Conservation (phyloP, 2,329 filamentous ascomycete genomes). For the Coniochaeta sp. region DNA sequence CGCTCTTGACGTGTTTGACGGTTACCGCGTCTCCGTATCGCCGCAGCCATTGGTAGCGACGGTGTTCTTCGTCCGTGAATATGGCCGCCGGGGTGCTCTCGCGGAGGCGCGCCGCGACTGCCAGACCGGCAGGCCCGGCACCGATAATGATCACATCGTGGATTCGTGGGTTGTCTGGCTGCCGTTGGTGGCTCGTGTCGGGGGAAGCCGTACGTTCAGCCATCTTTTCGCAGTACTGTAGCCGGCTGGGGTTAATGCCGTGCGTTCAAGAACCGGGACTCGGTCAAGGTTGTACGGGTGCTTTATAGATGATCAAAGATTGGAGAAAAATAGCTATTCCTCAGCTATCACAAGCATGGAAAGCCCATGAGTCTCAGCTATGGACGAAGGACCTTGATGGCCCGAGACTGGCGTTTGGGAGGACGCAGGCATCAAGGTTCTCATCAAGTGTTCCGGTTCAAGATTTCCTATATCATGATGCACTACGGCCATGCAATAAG, state of each 20-base stretch:
- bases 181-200: neutral
- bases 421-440: neutral
- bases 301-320: neutral
- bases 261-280: neutral
- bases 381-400: neutral
- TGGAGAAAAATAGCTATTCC: neutral
- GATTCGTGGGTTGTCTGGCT: neutral
- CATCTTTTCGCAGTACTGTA: neutral
- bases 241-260: neutral
- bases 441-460: neutral
- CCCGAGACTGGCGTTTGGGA: neutral
- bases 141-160: constrained; percentile 66
- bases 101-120: constrained; percentile 62
- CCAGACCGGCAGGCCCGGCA: constrained; percentile 68
- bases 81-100: constrained; percentile 70
- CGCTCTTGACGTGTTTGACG: constrained; percentile 44
- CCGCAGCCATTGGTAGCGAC: constrained; percentile 71
- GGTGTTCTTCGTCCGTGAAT: constrained; percentile 78
- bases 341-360: no score
- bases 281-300: neutral
- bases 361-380: neutral
- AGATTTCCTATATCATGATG: no score
- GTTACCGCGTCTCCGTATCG: constrained; percentile 55
- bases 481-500: no score
- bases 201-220: neutral